phyloP scores from a whole-genome alignment of 768 basidiomycete species.

The Tulasnella sp. region DNA sequence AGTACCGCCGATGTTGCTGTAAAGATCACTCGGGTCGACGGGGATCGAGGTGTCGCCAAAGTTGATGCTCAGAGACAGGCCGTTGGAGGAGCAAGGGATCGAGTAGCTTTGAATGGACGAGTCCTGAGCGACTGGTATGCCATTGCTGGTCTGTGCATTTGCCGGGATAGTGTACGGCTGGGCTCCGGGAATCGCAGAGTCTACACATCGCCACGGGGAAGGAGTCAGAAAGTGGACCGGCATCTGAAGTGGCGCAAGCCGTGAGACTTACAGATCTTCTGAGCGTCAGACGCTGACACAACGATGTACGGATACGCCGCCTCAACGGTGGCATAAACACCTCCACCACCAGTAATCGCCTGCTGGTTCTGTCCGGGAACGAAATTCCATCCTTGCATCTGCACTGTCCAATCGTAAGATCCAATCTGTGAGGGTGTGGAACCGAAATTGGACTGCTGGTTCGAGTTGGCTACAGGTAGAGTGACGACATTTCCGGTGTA shows the following conservation, averaged over 20 bases:
- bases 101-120: background rate
- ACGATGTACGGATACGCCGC: constrained; percentile 11
- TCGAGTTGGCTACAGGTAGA: background rate
- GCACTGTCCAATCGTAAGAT: constrained; percentile 10
- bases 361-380: background rate
- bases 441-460: background rate
- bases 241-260: background rate
- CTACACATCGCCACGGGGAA: background rate
- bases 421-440: background rate
- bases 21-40: background rate
- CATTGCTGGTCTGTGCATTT: background rate
- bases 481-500: background rate
- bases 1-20: background rate
- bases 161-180: background rate
- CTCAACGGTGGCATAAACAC: constrained; percentile 3
- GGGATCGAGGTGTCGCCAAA: constrained; percentile 3
- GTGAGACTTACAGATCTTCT: background rate
- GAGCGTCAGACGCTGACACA: background rate
- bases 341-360: background rate
- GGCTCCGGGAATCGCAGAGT: background rate
- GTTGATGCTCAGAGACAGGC: background rate
- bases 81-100: background rate
- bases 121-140: background rate
- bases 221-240: background rate
- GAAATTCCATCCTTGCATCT: constrained; percentile 7